Base-by-base conservation (phyloP, 768 basidiomycete genomes). In the Phanerochaete carnosa region DNA sequence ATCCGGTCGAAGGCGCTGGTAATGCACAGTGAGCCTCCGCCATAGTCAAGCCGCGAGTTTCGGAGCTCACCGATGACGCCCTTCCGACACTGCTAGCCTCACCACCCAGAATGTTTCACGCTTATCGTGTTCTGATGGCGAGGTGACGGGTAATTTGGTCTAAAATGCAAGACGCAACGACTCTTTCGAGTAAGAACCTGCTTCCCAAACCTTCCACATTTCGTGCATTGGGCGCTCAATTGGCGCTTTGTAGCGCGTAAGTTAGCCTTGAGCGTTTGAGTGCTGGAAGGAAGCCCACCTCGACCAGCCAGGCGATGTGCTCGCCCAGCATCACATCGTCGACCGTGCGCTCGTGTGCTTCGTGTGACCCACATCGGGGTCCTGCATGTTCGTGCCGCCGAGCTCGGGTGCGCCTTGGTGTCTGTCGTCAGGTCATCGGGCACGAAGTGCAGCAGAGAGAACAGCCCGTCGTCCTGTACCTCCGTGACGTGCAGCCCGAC, bases 1-100 rank as follows among this genome's bases (percentile, higher is more conserved):
- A n/a, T n/a, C 96, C 96, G 5, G 96, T 98, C 54, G 95, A 98
- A 30, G 96, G 98, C 65, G 96, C 96, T 98, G 63, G n/a, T 56
- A 32, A 45, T n/a, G 22, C 58, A 58, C 64, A 64, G 65, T 62
- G 57, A 63, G n/a, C 54, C 49, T 4, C 23, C 53, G 33, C 65
- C 59, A 66, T 55, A 61, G 33, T 64, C n/a, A n/a, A n/a, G 70
- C 64, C 69, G 70, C n/a, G n/a, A n/a, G n/a, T n/a, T n/a, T n/a
- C n/a, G n/a, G n/a, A n/a, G n/a, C n/a, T n/a, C n/a, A n/a, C 96
- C 96, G 71, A 99, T 98, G 63, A 98, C 94, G 68, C 96, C 96
- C 96, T 84, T 99, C 98, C 96, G 69, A 99, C 98, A 57, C 96
- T 96, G 69, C 94, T 96, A 72, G 98, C 92, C 59, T 98, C 96